These are phyloP conservation scores for Pestalotiopsis sp. DNA, from an alignment of 2,329 filamentous ascomycete genomes.

Conservation along the genomic window DNA sequence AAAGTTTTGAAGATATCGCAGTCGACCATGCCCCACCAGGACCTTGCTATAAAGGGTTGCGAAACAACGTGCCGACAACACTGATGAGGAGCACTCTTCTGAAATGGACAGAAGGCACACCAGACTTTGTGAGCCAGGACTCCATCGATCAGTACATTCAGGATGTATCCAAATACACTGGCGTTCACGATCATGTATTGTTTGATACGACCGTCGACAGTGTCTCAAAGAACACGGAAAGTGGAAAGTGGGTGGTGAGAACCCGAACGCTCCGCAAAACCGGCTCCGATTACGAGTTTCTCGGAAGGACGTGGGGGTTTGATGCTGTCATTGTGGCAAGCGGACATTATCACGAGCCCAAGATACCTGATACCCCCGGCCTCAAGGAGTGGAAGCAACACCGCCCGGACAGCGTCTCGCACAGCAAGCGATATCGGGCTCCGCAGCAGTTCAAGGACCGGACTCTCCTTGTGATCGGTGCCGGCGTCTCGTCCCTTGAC, in stretches of 20 bases:
- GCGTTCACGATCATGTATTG: slow-evolving; percentile 50
- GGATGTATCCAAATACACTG: slow-evolving; percentile 52
- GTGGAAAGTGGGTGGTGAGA: slow-evolving; percentile 51
- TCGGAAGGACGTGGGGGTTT: slow-evolving; percentile 45
- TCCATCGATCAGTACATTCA: slow-evolving; percentile 64
- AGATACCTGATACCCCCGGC: slow-evolving; percentile 62
- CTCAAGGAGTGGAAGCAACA: slow-evolving; percentile 57
- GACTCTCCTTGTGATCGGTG: slow-evolving; percentile 55
- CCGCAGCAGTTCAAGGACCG: slow-evolving; percentile 61
- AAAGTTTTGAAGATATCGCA: slow-evolving; percentile 29
- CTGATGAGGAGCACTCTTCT: slow-evolving; percentile 46
- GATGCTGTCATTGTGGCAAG: slow-evolving; percentile 69
- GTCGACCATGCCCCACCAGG: slow-evolving; percentile 47
- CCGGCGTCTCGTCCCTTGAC: slow-evolving; percentile 46
- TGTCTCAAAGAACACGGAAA: slow-evolving; percentile 44
- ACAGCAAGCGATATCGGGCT: slow-evolving; percentile 74
- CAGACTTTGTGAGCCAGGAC: slow-evolving; percentile 59
- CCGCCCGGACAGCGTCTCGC: slow-evolving; percentile 57
- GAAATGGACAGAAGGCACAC: slow-evolving; percentile 61
- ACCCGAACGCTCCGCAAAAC: slow-evolving; percentile 45
- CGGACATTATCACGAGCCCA: slow-evolving; percentile 68
- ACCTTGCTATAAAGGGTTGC: slow-evolving; percentile 63
- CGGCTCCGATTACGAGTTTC: slow-evolving; percentile 23
- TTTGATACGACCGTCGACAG: slow-evolving; percentile 64
- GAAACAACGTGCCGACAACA: slow-evolving; percentile 75